Percentiles rank a stretch among this genome's conserved stretches.
These are phyloP conservation scores for Talaromyces sp. DNA, from an alignment of 2,329 filamentous ascomycete genomes.

Conservation along the genomic window DNA sequence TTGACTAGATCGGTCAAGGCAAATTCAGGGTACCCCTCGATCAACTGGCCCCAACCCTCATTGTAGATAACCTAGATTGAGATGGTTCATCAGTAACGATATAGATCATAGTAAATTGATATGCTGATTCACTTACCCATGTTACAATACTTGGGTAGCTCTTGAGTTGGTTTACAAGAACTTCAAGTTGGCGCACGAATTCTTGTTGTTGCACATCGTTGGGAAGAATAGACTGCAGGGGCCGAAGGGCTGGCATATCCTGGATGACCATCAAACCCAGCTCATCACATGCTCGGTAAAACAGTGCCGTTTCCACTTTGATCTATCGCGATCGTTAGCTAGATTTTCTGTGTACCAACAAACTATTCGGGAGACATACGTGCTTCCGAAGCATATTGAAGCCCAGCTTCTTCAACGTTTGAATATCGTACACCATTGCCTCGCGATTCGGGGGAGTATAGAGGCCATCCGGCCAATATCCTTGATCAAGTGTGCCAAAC, in stretches of 20 bases:
- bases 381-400: constrained; percentile 68
- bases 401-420: constrained; percentile 59
- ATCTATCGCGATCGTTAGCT: constrained; percentile 38
- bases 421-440: constrained; percentile 61
- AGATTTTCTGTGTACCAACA: background rate
- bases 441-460: constrained; percentile 62
- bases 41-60: constrained; percentile 65
- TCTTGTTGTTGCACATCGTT: constrained; percentile 54
- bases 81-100: background rate
- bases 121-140: constrained; percentile 46
- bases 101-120: background rate
- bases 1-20: constrained; percentile 53
- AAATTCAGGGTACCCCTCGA: constrained; percentile 51
- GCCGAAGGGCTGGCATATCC: constrained; percentile 63
- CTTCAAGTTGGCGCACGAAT: constrained; percentile 59
- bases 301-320: constrained; percentile 64
- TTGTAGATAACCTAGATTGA: constrained; percentile 59
- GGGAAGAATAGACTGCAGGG: constrained; percentile 35
- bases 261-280: constrained; percentile 64
- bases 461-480: constrained; percentile 66
- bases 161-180: constrained; percentile 60
- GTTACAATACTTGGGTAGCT: constrained; percentile 62
- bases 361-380: background rate
- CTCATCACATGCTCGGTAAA: constrained; percentile 64
- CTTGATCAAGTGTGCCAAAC: constrained; percentile 66